Percentiles rank a stretch among this genome's conserved stretches.
Conservation (phyloP, 768 basidiomycete genomes). For the Lactifluus pinguis region DNA sequence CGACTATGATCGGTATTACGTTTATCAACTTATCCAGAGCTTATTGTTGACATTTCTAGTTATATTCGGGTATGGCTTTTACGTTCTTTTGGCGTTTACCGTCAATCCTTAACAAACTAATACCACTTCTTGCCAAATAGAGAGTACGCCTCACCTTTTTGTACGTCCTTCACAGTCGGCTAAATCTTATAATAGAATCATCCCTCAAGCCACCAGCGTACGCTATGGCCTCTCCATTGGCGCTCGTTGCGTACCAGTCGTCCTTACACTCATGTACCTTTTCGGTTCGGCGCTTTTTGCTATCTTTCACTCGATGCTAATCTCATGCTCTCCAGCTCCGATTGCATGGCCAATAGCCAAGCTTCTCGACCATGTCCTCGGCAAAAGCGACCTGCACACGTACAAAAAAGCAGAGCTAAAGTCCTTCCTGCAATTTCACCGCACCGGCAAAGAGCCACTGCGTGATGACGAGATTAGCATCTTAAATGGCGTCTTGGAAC, state of each 20-base stretch:
- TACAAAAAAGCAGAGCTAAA: conserved; percentile 67
- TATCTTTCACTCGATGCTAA: background rate
- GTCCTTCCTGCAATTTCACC: conserved; percentile 69
- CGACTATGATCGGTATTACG: conserved; percentile 54
- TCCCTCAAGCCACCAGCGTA: conserved; percentile 64
- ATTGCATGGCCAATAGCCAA: conserved; percentile 54
- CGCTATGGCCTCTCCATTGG: conserved; percentile 52
- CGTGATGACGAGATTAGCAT: conserved; percentile 78
- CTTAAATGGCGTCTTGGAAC: conserved; percentile 68
- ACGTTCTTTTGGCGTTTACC: background rate
- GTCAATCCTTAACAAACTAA: background rate
- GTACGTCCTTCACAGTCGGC: background rate
- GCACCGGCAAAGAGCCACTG: conserved; percentile 66
- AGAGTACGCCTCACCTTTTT: background rate
- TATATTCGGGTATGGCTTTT: conserved; percentile 62
- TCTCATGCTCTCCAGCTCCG: conserved; percentile 29
- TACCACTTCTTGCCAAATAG: background rate
- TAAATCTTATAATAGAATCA: conserved; percentile 35
- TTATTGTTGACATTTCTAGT: conserved; percentile 33
- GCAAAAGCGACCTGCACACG: conserved; percentile 58
- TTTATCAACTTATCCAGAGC: background rate
- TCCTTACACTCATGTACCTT: conserved; percentile 41
- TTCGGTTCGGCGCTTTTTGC: conserved; percentile 28
- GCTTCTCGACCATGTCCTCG: conserved; percentile 74
- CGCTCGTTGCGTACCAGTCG: conserved; percentile 42